Evolutionary conservation across 1,139 yeast genomes (phyloP).

Genomic region (Taiozyma onychis): DNA sequence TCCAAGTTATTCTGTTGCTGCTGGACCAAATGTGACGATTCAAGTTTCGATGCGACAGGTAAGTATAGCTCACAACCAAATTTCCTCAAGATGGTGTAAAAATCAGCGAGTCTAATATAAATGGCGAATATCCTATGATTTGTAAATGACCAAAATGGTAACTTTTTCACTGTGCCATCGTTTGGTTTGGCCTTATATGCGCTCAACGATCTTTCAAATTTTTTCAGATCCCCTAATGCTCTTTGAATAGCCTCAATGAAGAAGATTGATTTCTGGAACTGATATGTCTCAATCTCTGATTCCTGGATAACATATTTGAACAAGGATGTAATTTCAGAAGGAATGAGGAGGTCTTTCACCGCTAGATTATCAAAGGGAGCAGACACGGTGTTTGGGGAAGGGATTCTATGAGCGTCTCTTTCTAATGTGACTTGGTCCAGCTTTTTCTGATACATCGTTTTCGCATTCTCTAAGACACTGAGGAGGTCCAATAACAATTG

Average conservation of each 20-base stretch:
- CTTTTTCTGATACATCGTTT: conserved; percentile 43
- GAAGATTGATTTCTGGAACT: conserved; percentile 11
- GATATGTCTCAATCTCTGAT: conserved; percentile 3
- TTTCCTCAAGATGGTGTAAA: conserved; percentile 38
- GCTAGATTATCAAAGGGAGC: conserved; percentile 23
- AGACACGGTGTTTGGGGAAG: conserved; percentile 25
- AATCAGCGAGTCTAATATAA: conserved; percentile 41
- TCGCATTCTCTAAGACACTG: conserved; percentile 29
- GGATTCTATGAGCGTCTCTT: conserved; percentile 26
- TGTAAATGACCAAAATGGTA: conserved; percentile 35
- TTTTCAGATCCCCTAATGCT: conserved; percentile 7
- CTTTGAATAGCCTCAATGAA: conserved; percentile 14
- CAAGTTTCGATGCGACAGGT: conserved; percentile 37
- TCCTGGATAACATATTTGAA: conserved; percentile 25
- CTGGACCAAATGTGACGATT: conserved; percentile 36
- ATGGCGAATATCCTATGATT: conserved; percentile 45
- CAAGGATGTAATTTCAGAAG: conserved; percentile 28
- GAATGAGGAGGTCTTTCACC: conserved; percentile 30
- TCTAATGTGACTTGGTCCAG: conserved; percentile 39
- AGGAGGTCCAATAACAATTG: conserved; percentile 11
- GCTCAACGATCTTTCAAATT: conserved; percentile 7
- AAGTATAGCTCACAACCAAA: conserved; percentile 40
- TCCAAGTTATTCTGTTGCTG: conserved; percentile 21
- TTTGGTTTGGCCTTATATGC: conserved; percentile 13
- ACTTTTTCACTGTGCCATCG: conserved; percentile 23